phyloP scores from a whole-genome alignment of 352 stramenopile genomes.

The Phytophthora ohioensis region DNA sequence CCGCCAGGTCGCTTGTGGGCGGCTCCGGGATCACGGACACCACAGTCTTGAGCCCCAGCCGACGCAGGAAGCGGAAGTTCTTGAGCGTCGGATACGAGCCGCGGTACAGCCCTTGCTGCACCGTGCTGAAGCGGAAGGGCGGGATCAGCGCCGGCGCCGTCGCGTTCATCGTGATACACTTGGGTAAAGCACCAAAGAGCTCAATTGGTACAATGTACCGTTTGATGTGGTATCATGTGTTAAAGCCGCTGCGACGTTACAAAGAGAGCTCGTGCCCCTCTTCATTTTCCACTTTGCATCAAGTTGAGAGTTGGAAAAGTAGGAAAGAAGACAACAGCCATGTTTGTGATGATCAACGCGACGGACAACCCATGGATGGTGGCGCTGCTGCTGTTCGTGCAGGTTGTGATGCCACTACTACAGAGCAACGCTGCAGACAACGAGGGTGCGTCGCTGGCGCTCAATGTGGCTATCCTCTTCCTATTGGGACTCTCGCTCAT shows the following conservation, averaged over 20 bases:
- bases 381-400: constrained; percentile 77
- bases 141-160: constrained; percentile 80
- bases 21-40: constrained; percentile 85
- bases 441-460: constrained; percentile 58
- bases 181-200: background rate
- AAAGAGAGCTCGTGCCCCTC: constrained; percentile 22
- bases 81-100: constrained; percentile 88
- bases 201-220: constrained; percentile 32
- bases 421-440: constrained; percentile 71
- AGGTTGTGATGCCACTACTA: constrained; percentile 78
- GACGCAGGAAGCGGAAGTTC: constrained; percentile 85
- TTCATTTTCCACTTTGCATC: constrained; percentile 22
- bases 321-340: constrained; percentile 29
- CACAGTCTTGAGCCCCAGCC: constrained; percentile 79
- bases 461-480: constrained; percentile 67
- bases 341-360: constrained; percentile 85
- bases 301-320: background rate
- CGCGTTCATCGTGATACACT: constrained; percentile 41
- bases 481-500: constrained; percentile 63
- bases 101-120: constrained; percentile 84
- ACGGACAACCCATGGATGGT: constrained; percentile 87
- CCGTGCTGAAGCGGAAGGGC: constrained; percentile 88
- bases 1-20: constrained; percentile 76
- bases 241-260: constrained; percentile 12
- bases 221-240: constrained; percentile 21